These are phyloP conservation scores for Fraxinus platypoda DNA, from an alignment of 305 asterid genomes.

Conservation along the genomic window DNA sequence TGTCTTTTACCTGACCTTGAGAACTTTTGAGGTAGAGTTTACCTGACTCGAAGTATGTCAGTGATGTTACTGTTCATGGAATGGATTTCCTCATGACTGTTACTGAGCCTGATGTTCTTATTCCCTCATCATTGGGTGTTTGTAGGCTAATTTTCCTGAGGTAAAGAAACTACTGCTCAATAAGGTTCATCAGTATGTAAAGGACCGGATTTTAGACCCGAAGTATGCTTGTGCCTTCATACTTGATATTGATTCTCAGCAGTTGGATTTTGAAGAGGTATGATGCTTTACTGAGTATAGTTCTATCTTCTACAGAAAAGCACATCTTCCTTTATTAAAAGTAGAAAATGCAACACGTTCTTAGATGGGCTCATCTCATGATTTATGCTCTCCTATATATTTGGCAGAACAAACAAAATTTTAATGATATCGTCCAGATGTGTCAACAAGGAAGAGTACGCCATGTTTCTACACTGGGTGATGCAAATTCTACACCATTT, in stretches of 20 bases:
- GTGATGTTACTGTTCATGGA: slow-evolving; percentile 13
- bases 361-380: not conserved
- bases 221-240: slow-evolving; percentile 88
- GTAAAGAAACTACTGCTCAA: slow-evolving; percentile 62
- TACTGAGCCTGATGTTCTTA: slow-evolving; percentile 22
- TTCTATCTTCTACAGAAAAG: not conserved
- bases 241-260: slow-evolving; percentile 58
- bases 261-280: slow-evolving; percentile 77
- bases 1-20: slow-evolving; percentile 72
- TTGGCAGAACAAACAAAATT: slow-evolving; percentile 71
- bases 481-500: slow-evolving; percentile 48
- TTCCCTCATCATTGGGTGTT: slow-evolving; percentile 19
- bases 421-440: slow-evolving; percentile 87
- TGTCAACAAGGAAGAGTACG: slow-evolving; percentile 81
- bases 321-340: not conserved
- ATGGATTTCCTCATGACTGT: slow-evolving; percentile 17
- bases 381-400: slow-evolving; percentile 23
- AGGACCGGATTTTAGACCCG: slow-evolving; percentile 85
- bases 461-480: slow-evolving; percentile 61
- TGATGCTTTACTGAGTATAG: slow-evolving; percentile 19
- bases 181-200: slow-evolving; percentile 88
- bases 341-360: not conserved
- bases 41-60: slow-evolving; percentile 19
- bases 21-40: slow-evolving; percentile 73
- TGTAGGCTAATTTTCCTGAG: slow-evolving; percentile 77